Evolutionary conservation across 148 eudicot genomes (phyloP), one percentile per base, ranked within the genome.

Genomic region (Persicaria maculosa): DNA sequence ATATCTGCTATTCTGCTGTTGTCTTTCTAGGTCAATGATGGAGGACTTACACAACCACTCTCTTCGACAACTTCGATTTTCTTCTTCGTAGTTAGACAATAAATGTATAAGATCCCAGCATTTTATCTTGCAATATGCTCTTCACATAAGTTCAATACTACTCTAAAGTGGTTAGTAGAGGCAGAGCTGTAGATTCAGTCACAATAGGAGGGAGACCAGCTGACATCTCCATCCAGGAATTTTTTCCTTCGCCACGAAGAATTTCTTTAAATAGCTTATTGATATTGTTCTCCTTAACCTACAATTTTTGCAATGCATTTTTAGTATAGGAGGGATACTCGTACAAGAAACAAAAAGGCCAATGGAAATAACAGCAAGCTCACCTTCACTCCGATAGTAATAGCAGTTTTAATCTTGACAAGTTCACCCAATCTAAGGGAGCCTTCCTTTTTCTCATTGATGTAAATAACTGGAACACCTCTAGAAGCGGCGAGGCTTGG

Each of bases 341-440:
- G 73, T 14, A 74, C 20, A 44, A 44, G 47, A 58, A 12, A 17
- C 31, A 11, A 6, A 46, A 9, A 47, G 43, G 16, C 46, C 19
- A 46, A 20, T 3, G 72, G 50, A 15, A 36, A 79, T 40, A 12
- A 55, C 67, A 48, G 53, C 12, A 25, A 44, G 12, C 80, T 71
- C 67, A 83, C 93, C 93, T 88, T 94, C 53, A 94, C 80, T 72
- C 97, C 98, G 74, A 94, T 67, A 59, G 93, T 89, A 64, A 94
- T 82, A 36, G 97, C 92, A 22, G 96, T 91, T 88, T 86, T 90
- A 61, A 91, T 72, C 76, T 84, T 85, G 59, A 88, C 84, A 50
- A 91, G 82, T 74, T 91, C 89, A 43, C 98, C 98, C 74, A 94
- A 83, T 78, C 87, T 87, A 43, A 84, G 36, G 25, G 98, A 94